phyloP scores from a whole-genome alignment of 2,329 filamentous ascomycete genomes.

The Celoporthe dispersa region DNA sequence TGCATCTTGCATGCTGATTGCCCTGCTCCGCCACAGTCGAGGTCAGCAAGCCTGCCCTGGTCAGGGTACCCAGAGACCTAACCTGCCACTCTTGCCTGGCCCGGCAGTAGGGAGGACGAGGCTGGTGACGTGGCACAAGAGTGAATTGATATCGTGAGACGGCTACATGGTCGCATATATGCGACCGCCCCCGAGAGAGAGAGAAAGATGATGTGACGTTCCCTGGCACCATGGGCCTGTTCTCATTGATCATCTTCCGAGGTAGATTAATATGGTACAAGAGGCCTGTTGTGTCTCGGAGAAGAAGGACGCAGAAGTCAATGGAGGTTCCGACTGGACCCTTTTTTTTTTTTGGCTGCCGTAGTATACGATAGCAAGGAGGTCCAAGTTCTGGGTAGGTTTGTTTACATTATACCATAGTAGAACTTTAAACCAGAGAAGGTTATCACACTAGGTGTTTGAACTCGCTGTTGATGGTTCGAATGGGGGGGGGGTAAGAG shows the following conservation, averaged over 20 bases:
- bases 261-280: not conserved
- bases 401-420: not conserved
- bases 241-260: not conserved
- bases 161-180: not conserved
- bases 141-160: constrained; percentile 18
- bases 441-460: not conserved
- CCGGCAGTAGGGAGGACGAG: constrained; percentile 37
- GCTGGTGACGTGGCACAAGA: constrained; percentile 51
- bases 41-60: constrained; percentile 19
- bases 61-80: no score
- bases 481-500: not conserved
- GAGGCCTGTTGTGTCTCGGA: not conserved
- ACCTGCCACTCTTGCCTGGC: no score
- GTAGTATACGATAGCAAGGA: not conserved
- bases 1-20: constrained; percentile 18
- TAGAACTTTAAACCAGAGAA: not conserved
- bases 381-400: not conserved
- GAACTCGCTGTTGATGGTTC: not conserved
- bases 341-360: not conserved
- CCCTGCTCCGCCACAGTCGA: constrained; percentile 46
- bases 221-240: not conserved
- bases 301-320: not conserved
- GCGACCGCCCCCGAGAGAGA: not conserved
- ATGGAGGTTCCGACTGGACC: not conserved
- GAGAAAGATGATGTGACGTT: not conserved